Evolutionary conservation across 78 protist genomes (phyloP), one percentile per base, ranked within the genome.

Genomic region (Dictyostelium intermedium): DNA sequence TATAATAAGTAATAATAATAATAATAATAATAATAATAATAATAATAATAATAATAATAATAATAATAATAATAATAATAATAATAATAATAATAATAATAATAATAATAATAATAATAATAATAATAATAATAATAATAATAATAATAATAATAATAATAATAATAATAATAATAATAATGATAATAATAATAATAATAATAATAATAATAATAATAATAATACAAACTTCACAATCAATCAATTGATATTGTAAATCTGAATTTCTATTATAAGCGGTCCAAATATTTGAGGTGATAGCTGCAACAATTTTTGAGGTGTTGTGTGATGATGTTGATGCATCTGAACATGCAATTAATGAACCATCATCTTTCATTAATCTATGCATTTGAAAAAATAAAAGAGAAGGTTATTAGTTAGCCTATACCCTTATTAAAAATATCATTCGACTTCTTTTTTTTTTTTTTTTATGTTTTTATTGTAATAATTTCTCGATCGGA

Each of bases 321-420:
- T 80, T 89, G 20, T 89, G 94, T 23, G 50, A 32, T 34, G 35
- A 50, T 61, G 56, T 61, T 72, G 94, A 27, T 1, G 80, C 93
- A 34, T 72, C 79, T 63, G 94, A 80, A 35, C 94, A 89, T 69
- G 94, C 76, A 80, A 89, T 89, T 16, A 89, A 43, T 34, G 94
- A 89, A n/a, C 94, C 94, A 80, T 89, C 94, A 27, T 89, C 94
- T 89, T 89, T 89, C 94, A 89, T 89, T 66, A 89, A 80, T 70
- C 93, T 89, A n/a, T n/a, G n/a, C n/a, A n/a, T n/a, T 53, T 7
- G 5, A 16, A 53, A 53, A 5, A 53, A 5, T 53, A 53, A 53
- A 53, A 53, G 63, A 53, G 7, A 7, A 2, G 2, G 20, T 7
- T 53, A 53, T 53, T n/a, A 5, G 43, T 39, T 39, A 39, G 43